A percentile compares a stretch with the other conserved stretches of the same genome.
Conservation (phyloP, 139 green algal genomes). For the Chlorella sp. region DNA sequence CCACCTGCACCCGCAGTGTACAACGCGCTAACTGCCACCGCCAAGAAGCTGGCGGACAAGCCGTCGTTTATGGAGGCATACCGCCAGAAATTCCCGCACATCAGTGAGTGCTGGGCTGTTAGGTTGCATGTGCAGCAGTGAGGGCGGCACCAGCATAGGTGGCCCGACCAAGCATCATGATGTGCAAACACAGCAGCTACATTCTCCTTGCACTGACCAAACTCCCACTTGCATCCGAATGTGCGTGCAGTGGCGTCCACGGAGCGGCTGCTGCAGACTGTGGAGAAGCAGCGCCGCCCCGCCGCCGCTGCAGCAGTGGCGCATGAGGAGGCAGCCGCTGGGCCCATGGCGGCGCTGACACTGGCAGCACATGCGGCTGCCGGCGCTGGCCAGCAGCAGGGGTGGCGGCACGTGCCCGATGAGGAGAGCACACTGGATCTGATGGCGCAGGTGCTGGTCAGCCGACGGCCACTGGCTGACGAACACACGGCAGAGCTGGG, state of each 20-base stretch:
- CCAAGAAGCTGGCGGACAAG: conserved; percentile 29
- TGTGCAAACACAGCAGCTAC: too few species aligned
- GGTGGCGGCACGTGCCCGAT: background rate
- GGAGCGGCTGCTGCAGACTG: conserved; percentile 30
- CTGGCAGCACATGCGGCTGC: background rate
- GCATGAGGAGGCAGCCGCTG: background rate
- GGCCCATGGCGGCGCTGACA: conserved; percentile 12
- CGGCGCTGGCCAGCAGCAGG: background rate
- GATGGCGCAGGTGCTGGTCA: conserved; percentile 34
- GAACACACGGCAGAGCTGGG: background rate
- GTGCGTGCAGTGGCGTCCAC: conserved; percentile 15
- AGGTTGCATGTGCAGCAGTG: too few species aligned
- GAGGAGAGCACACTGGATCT: conserved; percentile 54
- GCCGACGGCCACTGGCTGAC: background rate
- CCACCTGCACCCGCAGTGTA: background rate
- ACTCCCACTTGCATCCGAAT: background rate
- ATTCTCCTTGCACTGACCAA: too few species aligned
- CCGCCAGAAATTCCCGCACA: conserved; percentile 29
- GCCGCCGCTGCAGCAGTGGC: background rate
- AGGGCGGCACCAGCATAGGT: too few species aligned
- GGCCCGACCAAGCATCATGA: too few species aligned
- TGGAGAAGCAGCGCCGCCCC: conserved; percentile 32
- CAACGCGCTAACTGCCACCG: conserved; percentile 22
- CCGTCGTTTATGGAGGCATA: conserved; percentile 37
- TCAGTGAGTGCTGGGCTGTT: background rate